A percentile compares a stretch with the other conserved stretches of the same genome.
Evolutionary conservation across 164 flowering plant species (phyloP).

Genomic region (Magnolia changhungtana): DNA sequence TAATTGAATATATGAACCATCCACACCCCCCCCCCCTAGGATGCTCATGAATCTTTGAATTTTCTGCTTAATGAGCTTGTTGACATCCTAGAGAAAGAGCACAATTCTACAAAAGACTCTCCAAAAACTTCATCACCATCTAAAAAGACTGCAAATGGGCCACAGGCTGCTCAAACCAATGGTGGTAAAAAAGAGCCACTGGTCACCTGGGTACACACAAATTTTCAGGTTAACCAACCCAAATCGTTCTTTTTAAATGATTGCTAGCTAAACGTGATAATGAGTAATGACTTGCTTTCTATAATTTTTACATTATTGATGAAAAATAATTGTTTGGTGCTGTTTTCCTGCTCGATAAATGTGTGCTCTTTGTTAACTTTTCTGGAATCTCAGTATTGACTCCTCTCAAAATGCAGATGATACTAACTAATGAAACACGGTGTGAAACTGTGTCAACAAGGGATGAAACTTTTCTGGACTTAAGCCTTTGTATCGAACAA

Average conservation of each 20-base stretch:
- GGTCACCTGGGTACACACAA: slow-evolving; percentile 98
- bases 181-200: slow-evolving; percentile 73
- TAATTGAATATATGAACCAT: background rate
- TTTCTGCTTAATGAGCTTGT: slow-evolving; percentile 90
- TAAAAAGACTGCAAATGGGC: slow-evolving; percentile 69
- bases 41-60: slow-evolving; percentile 98
- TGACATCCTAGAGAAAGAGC: slow-evolving; percentile 95
- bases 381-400: no score
- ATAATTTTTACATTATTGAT: no score
- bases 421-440: no score
- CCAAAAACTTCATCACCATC: slow-evolving; percentile 56
- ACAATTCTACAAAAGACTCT: slow-evolving; percentile 54
- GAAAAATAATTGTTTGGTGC: no score
- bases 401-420: no score
- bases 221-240: slow-evolving; percentile 73
- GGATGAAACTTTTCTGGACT: no score
- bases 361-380: no score
- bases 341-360: no score
- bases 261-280: no score
- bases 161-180: slow-evolving; percentile 44
- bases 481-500: no score
- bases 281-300: no score
- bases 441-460: no score
- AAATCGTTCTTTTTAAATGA: background rate
- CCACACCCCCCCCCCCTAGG: slow-evolving; percentile 56